These are phyloP conservation scores for Elaeis guineensis DNA, from an alignment of 176 grass and related monocot species.

Conservation along the genomic window DNA sequence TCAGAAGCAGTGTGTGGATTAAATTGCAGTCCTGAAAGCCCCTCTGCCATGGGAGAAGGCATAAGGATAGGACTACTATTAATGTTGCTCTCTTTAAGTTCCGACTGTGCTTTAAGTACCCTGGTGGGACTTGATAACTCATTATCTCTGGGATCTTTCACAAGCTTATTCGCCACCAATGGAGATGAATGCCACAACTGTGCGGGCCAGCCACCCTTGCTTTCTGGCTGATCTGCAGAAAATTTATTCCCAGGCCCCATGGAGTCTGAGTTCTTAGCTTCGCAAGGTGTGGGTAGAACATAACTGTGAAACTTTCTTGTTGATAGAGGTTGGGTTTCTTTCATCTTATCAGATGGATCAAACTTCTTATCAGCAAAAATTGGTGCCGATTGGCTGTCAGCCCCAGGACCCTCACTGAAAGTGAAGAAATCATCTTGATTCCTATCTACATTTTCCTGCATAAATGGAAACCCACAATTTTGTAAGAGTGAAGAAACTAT, in stretches of 20 bases:
- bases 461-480: conserved; percentile 6
- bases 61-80: conserved; percentile 44
- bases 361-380: conserved; percentile 50
- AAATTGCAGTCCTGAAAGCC: conserved; percentile 29
- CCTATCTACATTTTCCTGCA: conserved; percentile 52
- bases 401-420: conserved; percentile 31
- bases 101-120: conserved; percentile 4
- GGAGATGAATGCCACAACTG: conserved; percentile 49
- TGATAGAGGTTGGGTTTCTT: conserved; percentile 38
- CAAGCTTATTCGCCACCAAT: conserved; percentile 31
- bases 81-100: conserved; percentile 24
- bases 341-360: conserved; percentile 42
- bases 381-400: conserved; percentile 73
- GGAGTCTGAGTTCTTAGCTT: conserved; percentile 31
- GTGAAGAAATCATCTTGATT: conserved; percentile 22
- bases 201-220: conserved; percentile 23
- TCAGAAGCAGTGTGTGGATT: conserved; percentile 36
- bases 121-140: conserved; percentile 3
- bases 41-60: conserved; percentile 35
- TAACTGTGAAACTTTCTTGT: conserved; percentile 59
- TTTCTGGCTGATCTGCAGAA: conserved; percentile 25
- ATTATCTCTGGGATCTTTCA: conserved; percentile 10
- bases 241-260: conserved; percentile 22
- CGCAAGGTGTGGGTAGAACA: conserved; percentile 56
- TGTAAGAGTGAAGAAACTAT: no score